phyloP scores from a whole-genome alignment of 495 filamentous ascomycete species.

The Cercophora newfieldiana region DNA sequence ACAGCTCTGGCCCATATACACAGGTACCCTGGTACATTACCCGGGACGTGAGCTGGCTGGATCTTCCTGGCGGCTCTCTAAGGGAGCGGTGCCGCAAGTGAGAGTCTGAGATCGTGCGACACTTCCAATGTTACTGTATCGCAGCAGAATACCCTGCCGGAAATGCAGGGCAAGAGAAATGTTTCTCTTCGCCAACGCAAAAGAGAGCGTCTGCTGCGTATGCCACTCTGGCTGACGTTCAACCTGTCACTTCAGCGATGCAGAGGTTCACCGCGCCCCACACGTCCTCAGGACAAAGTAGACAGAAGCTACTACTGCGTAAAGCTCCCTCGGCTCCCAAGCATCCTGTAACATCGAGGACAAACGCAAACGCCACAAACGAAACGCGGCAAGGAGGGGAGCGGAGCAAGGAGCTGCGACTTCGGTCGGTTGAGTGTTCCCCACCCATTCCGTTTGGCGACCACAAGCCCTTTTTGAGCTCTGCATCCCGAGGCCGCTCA shows the following conservation, averaged over 20 bases:
- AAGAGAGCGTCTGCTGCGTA: too few relatives aligned
- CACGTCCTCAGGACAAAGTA: not conserved
- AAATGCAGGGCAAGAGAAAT: too few relatives aligned
- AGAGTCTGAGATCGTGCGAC: not conserved
- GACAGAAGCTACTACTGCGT: not conserved
- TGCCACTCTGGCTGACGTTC: not conserved
- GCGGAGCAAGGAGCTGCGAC: not conserved
- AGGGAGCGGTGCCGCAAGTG: too few relatives aligned
- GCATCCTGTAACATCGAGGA: not conserved
- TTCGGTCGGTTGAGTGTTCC: not conserved
- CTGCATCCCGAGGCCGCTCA: not conserved
- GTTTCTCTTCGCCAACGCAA: too few relatives aligned
- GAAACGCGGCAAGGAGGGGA: not conserved
- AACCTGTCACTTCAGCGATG: not conserved
- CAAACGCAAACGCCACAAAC: not conserved
- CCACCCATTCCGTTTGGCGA: not conserved
- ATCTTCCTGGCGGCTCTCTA: not conserved
- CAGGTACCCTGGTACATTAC: constrained; percentile 9
- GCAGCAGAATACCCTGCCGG: not conserved
- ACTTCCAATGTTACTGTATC: not conserved
- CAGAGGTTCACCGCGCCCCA: not conserved
- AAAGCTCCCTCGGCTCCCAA: too few relatives aligned
- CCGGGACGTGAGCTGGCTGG: constrained; percentile 2
- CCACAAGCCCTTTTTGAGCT: not conserved
- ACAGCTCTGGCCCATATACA: not conserved